phyloP scores from a whole-genome alignment of 1,284 basidiomycete genomes.

The Leccinum insigne region DNA sequence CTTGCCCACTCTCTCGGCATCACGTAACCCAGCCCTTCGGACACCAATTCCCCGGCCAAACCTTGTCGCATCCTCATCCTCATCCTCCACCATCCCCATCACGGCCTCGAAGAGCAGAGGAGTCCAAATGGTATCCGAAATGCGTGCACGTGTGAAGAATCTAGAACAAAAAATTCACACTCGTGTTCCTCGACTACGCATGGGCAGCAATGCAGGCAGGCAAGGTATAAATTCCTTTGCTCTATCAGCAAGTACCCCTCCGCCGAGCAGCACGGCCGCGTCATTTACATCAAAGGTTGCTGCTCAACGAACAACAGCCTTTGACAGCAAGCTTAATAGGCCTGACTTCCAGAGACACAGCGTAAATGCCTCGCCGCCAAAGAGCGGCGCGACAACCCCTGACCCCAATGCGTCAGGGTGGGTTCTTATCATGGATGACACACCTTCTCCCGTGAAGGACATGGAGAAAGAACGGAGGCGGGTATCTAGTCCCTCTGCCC shows the following conservation, averaged over 20 bases:
- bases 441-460: slow-evolving; percentile 65
- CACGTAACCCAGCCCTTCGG: slow-evolving; percentile 46
- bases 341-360: slow-evolving; percentile 33
- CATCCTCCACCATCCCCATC: slow-evolving; percentile 38
- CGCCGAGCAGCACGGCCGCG: slow-evolving; percentile 37
- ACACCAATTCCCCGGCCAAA: slow-evolving; percentile 47
- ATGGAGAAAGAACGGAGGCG: slow-evolving; percentile 56
- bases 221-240: slow-evolving; percentile 39
- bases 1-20: slow-evolving; percentile 48
- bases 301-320: slow-evolving; percentile 19
- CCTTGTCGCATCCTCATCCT: slow-evolving; percentile 40
- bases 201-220: slow-evolving; percentile 67
- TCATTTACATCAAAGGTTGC: slow-evolving; percentile 22
- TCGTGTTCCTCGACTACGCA: slow-evolving; percentile 75
- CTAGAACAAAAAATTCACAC: slow-evolving; percentile 84
- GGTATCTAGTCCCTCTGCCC: slow-evolving; percentile 56
- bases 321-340: slow-evolving; percentile 24
- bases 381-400: slow-evolving; percentile 47
- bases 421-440: slow-evolving; percentile 84
- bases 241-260: slow-evolving; percentile 35
- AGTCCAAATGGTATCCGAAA: slow-evolving; percentile 87
- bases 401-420: slow-evolving; percentile 68
- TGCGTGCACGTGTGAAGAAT: slow-evolving; percentile 77
- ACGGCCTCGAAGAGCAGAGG: slow-evolving; percentile 69
- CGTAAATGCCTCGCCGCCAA: slow-evolving; percentile 40